These are phyloP conservation scores for Mallotus repandus DNA, from an alignment of 441 rosid genomes.

Conservation along the genomic window DNA sequence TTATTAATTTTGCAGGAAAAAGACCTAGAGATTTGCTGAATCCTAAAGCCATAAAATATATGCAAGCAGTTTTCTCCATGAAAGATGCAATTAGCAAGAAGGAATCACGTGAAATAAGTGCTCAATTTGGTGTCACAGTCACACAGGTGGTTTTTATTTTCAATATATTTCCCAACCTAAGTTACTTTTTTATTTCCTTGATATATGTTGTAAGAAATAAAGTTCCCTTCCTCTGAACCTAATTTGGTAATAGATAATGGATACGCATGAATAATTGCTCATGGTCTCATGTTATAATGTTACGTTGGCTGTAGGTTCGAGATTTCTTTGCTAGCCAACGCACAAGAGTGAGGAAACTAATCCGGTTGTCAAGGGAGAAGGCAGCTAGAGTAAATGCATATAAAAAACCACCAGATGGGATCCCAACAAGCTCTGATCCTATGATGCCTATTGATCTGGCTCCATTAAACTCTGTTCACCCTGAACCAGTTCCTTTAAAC, in stretches of 20 bases:
- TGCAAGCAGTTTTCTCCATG: constrained; percentile 86
- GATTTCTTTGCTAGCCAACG: constrained; percentile 88
- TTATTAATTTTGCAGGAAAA: constrained; percentile 62
- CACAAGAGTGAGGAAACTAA: constrained; percentile 79
- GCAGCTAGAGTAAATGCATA: constrained; percentile 39
- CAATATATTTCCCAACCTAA: neutral
- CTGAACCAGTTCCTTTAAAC: constrained; percentile 43
- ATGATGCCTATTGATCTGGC: constrained; percentile 41
- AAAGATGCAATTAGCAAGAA: constrained; percentile 94
- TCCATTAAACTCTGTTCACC: constrained; percentile 54
- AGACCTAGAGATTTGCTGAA: constrained; percentile 96
- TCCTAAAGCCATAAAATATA: constrained; percentile 90
- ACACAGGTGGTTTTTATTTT: constrained; percentile 58
- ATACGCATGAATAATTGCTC: constrained; percentile 12
- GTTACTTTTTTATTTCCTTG: neutral
- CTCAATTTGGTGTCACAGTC: constrained; percentile 79
- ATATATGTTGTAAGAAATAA: no score
- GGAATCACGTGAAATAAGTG: constrained; percentile 94
- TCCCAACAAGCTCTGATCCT: constrained; percentile 38
- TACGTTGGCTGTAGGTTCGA: constrained; percentile 57
- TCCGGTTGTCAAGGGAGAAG: constrained; percentile 80
- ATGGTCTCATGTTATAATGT: constrained; percentile 10
- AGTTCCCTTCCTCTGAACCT: no score
- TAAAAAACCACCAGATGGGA: constrained; percentile 31
- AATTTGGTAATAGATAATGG: neutral